Conservation (phyloP, 1,284 basidiomycete species). For the Caloboletus inedulis region DNA sequence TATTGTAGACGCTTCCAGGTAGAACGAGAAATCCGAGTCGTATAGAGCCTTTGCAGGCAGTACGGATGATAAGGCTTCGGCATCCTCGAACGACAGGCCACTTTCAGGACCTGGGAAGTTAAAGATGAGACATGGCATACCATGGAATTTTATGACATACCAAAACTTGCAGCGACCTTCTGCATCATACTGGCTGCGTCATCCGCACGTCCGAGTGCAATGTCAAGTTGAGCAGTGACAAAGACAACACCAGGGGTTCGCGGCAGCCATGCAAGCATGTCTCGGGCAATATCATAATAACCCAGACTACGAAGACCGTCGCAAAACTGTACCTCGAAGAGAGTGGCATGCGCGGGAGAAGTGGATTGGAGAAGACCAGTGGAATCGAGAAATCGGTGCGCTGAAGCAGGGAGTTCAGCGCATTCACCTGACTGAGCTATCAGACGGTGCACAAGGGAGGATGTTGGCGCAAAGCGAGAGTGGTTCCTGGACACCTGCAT, state of each 20-base stretch:
- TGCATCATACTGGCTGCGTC: constrained; percentile 72
- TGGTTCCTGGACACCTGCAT: constrained; percentile 63
- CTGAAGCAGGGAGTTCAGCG: constrained; percentile 50
- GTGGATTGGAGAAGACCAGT: constrained; percentile 64
- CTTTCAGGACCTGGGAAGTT: constrained; percentile 47
- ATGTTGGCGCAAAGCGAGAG: constrained; percentile 49
- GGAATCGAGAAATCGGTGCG: constrained; percentile 65
- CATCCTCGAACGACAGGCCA: constrained; percentile 57
- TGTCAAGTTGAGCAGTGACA: constrained; percentile 64
- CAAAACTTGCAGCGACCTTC: constrained; percentile 73
- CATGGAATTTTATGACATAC: constrained; percentile 39
- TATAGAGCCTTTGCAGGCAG: constrained; percentile 58
- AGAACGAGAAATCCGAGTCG: constrained; percentile 69
- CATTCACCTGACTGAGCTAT: constrained; percentile 50
- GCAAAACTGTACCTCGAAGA: constrained; percentile 69
- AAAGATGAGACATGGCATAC: constrained; percentile 10
- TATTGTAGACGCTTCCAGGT: constrained; percentile 69
- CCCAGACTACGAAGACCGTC: constrained; percentile 65
- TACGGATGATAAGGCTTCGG: constrained; percentile 57
- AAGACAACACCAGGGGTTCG: constrained; percentile 73
- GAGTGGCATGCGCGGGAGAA: constrained; percentile 60
- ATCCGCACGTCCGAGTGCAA: constrained; percentile 70
- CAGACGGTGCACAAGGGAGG: constrained; percentile 70
- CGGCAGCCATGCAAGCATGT: constrained; percentile 73
- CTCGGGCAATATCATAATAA: constrained; percentile 59